phyloP scores from a whole-genome alignment of 116 monocot genomes.

The Trichopus zeylanicus region DNA sequence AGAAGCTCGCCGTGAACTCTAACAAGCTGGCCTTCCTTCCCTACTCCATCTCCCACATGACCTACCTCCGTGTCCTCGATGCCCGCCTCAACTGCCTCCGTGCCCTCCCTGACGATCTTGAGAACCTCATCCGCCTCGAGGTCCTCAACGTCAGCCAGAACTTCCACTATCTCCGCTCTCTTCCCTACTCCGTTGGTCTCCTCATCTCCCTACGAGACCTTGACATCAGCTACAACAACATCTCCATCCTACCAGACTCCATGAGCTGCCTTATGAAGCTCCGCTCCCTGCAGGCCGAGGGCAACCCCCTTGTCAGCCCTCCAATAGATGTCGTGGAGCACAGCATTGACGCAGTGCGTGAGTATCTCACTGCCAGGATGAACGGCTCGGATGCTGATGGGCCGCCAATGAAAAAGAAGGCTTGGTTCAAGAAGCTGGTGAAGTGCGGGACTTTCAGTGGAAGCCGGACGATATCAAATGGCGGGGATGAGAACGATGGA shows the following conservation, averaged over 20 bases:
- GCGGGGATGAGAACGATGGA: slow-evolving; percentile 1
- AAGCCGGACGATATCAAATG: too few species aligned
- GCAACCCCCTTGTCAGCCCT: slow-evolving; percentile 47
- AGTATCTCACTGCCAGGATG: slow-evolving; percentile 39
- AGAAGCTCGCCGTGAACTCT: slow-evolving; percentile 30
- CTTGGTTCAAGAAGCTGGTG: slow-evolving; percentile 5
- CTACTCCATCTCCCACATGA: slow-evolving; percentile 47
- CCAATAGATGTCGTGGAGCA: slow-evolving; percentile 43
- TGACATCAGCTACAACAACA: slow-evolving; percentile 51
- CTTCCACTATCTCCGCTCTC: slow-evolving; percentile 29
- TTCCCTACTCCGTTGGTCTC: slow-evolving; percentile 57
- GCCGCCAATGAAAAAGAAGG: not conserved
- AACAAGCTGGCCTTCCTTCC: slow-evolving; percentile 59
- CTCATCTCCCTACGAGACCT: slow-evolving; percentile 36
- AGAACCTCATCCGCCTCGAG: slow-evolving; percentile 42
- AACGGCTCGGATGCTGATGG: slow-evolving; percentile 7
- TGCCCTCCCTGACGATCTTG: slow-evolving; percentile 46
- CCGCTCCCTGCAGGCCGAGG: slow-evolving; percentile 22
- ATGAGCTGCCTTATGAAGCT: slow-evolving; percentile 39
- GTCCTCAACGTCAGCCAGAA: slow-evolving; percentile 56
- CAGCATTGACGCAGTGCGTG: slow-evolving; percentile 31
- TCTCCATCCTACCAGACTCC: slow-evolving; percentile 38
- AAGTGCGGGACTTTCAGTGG: slow-evolving; percentile 6
- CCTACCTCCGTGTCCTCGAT: slow-evolving; percentile 40
- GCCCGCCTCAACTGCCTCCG: slow-evolving; percentile 59